Conservation (phyloP, 2,329 filamentous ascomycete species). For the Phialophora tarda region DNA sequence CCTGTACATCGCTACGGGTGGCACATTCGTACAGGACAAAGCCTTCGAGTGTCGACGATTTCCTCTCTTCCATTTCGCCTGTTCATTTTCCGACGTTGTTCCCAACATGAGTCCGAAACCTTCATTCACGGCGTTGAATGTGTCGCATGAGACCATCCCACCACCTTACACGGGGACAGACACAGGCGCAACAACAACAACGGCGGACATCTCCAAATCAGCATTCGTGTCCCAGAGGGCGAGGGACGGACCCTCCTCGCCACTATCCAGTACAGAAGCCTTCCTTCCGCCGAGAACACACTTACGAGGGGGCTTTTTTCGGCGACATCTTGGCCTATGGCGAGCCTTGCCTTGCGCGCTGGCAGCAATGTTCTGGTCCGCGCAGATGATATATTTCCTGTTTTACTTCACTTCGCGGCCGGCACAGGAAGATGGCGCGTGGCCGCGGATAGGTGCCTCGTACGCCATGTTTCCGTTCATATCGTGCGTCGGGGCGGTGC, state of each 20-base stretch:
- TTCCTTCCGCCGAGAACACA: conserved; percentile 5
- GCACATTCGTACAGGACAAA: no score
- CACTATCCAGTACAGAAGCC: background rate
- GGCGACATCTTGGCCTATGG: conserved; percentile 13
- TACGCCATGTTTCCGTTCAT: conserved; percentile 24
- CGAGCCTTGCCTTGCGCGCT: conserved; percentile 10
- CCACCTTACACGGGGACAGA: background rate
- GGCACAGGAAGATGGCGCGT: conserved; percentile 15
- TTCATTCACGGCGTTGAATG: background rate
- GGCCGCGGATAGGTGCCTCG: conserved; percentile 13
- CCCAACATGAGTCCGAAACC: background rate
- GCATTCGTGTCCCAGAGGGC: background rate
- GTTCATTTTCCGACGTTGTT: no score
- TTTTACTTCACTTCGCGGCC: conserved; percentile 18
- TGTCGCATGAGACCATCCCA: background rate
- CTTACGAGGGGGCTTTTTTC: conserved; percentile 11
- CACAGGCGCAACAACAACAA: background rate
- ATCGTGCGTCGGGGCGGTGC: conserved; percentile 17
- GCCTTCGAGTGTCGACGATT: no score
- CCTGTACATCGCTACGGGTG: no score
- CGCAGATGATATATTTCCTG: conserved; percentile 24
- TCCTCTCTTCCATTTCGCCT: no score
- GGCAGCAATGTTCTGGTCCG: conserved; percentile 13
- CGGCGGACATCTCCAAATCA: background rate
- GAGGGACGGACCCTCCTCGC: background rate